phyloP scores from a whole-genome alignment of 2,329 filamentous ascomycete genomes.

The Geosmithia flava region DNA sequence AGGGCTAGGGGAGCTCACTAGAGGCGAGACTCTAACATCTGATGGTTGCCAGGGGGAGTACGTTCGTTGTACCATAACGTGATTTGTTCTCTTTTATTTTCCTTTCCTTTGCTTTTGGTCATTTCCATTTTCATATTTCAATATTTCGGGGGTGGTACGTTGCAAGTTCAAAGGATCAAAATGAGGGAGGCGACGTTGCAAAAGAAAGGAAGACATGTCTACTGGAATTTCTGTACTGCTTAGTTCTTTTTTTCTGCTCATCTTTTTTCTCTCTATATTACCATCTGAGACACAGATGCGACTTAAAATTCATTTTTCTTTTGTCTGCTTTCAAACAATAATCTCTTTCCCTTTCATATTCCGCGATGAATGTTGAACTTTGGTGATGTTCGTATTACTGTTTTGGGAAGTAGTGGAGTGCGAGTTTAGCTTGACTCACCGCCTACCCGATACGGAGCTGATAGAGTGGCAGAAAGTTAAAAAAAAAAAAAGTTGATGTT shows the following conservation, averaged over 20 bases:
- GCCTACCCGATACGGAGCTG: too few relatives aligned
- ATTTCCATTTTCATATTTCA: not conserved
- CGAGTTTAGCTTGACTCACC: too few relatives aligned
- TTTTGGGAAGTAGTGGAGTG: too few relatives aligned
- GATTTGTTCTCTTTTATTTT: not conserved
- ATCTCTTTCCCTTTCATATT: not conserved
- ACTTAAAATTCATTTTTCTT: not conserved
- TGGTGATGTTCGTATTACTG: too few relatives aligned
- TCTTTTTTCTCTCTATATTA: not conserved
- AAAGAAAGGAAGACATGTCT: not conserved
- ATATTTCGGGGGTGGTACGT: not conserved
- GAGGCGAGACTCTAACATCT: not conserved
- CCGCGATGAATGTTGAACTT: too few relatives aligned
- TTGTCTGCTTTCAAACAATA: not conserved
- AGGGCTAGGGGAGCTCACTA: slow-evolving; percentile 20
- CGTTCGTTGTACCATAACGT: not conserved
- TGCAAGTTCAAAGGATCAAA: not conserved
- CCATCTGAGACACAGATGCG: not conserved
- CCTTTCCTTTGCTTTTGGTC: not conserved
- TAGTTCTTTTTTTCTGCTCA: not conserved
- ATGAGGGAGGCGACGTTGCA: not conserved
- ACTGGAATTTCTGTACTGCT: not conserved
- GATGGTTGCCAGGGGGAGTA: not conserved
- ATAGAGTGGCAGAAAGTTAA: too few relatives aligned
- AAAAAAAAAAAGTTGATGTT: too few relatives aligned